phyloP scores from a whole-genome alignment of 371 early-diverging fungal genomes.

The Cokeromyces recurvatus region DNA sequence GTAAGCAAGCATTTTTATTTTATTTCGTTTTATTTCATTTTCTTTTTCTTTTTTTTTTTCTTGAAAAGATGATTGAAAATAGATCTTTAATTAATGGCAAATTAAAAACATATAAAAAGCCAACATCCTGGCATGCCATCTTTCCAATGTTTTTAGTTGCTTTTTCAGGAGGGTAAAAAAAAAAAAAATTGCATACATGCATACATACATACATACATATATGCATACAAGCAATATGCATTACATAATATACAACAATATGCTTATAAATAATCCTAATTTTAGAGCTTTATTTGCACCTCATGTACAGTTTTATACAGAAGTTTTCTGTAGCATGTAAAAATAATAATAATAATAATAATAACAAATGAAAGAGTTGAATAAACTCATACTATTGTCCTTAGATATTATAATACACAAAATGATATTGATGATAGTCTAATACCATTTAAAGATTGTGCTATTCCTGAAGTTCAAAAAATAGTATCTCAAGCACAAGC shows the following conservation, averaged over 20 bases:
- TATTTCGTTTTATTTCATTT: too few relatives aligned
- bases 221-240: too few relatives aligned
- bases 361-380: neutral
- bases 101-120: too few relatives aligned
- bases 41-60: too few relatives aligned
- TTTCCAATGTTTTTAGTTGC: constrained; percentile 13
- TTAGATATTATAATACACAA: constrained; percentile 22
- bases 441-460: constrained; percentile 31
- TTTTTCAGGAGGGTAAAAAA: constrained; percentile 19
- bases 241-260: too few relatives aligned
- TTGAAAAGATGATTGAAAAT: too few relatives aligned
- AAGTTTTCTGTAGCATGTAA: constrained; percentile 35
- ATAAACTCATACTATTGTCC: neutral
- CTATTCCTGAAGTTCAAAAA: constrained; percentile 37
- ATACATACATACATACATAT: too few relatives aligned
- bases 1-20: too few relatives aligned
- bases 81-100: too few relatives aligned
- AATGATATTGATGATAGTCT: neutral
- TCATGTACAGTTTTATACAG: constrained; percentile 30
- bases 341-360: neutral
- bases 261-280: neutral
- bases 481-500: constrained; percentile 35
- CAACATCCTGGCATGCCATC: constrained; percentile 29
- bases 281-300: constrained; percentile 31
- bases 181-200: too few relatives aligned